Evolutionary conservation across 2,329 filamentous ascomycete genomes (phyloP).

Genomic region (Penicillium hesseltinei): DNA sequence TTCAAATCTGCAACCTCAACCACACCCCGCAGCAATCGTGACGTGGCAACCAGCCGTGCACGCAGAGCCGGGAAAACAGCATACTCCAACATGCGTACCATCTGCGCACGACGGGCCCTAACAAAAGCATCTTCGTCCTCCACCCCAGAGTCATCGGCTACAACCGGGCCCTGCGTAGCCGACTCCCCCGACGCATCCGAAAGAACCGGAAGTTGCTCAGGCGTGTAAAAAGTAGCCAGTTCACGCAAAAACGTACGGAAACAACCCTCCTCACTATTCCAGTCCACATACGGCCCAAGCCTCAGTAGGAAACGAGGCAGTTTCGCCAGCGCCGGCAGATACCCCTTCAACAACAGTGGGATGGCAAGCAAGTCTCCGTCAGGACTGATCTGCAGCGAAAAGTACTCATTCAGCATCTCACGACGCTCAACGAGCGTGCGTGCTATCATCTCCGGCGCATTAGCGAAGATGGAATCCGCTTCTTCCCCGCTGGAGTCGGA

Average conservation of each 20-base stretch:
- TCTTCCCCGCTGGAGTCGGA: conserved; percentile 20
- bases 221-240: conserved; percentile 85
- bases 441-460: conserved; percentile 64
- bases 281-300: conserved; percentile 83
- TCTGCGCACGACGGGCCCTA: conserved; percentile 58
- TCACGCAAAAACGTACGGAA: conserved; percentile 84
- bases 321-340: conserved; percentile 81
- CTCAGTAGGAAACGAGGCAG: conserved; percentile 83
- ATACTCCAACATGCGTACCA: conserved; percentile 77
- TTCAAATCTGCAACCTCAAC: conserved; percentile 90
- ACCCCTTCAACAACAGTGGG: conserved; percentile 83
- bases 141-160: conserved; percentile 10
- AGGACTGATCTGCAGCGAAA: conserved; percentile 77
- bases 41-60: conserved; percentile 77
- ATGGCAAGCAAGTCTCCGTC: conserved; percentile 74
- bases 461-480: conserved; percentile 57
- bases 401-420: conserved; percentile 91
- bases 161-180: background rate
- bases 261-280: conserved; percentile 79
- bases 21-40: conserved; percentile 70
- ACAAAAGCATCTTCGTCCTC: conserved; percentile 51
- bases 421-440: conserved; percentile 69
- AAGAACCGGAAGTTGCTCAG: conserved; percentile 70
- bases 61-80: conserved; percentile 88
- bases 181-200: background rate